Conservation (phyloP, 1,284 basidiomycete genomes). For the Xanthoconium separans region DNA sequence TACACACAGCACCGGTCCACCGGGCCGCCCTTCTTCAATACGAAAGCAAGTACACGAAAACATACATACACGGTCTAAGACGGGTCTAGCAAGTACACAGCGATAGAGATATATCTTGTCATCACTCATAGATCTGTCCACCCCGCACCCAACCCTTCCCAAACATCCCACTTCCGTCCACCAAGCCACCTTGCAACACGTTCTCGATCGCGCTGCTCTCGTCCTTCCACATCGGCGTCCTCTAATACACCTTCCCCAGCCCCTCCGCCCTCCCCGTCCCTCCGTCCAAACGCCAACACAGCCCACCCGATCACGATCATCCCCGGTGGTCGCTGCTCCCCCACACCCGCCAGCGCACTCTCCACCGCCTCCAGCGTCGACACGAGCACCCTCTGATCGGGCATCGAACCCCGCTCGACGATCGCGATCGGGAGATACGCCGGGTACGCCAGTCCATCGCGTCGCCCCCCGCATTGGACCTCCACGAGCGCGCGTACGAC, state of each 20-base stretch:
- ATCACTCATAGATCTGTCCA: slow-evolving; percentile 44
- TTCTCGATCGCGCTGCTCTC: slow-evolving; percentile 44
- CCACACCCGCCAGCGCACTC: slow-evolving; percentile 67
- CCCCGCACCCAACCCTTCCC: slow-evolving; percentile 54
- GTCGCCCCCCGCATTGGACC: slow-evolving; percentile 19
- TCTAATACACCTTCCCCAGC: slow-evolving; percentile 40
- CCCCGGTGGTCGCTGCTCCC: slow-evolving; percentile 91
- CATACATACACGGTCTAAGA: too few relatives aligned
- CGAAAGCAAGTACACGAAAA: too few relatives aligned
- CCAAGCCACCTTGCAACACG: slow-evolving; percentile 61
- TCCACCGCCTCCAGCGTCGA: slow-evolving; percentile 79
- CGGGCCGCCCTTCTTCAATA: too few relatives aligned
- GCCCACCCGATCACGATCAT: slow-evolving; percentile 97
- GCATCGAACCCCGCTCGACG: slow-evolving; percentile 89
- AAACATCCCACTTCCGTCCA: slow-evolving; percentile 53
- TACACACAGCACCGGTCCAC: too few relatives aligned
- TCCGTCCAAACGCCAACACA: slow-evolving; percentile 56
- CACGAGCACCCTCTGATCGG: slow-evolving; percentile 85
- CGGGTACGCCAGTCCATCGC: slow-evolving; percentile 72
- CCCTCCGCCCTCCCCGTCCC: slow-evolving; percentile 51
- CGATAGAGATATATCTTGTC: background rate
- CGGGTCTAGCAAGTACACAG: too few relatives aligned
- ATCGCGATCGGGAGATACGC: slow-evolving; percentile 83
- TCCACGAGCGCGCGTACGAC: slow-evolving; percentile 65
- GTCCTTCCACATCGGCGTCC: slow-evolving; percentile 36